Evolutionary conservation across 2,329 filamentous ascomycete genomes (phyloP).

Genomic region (Fusarium nodosum): DNA sequence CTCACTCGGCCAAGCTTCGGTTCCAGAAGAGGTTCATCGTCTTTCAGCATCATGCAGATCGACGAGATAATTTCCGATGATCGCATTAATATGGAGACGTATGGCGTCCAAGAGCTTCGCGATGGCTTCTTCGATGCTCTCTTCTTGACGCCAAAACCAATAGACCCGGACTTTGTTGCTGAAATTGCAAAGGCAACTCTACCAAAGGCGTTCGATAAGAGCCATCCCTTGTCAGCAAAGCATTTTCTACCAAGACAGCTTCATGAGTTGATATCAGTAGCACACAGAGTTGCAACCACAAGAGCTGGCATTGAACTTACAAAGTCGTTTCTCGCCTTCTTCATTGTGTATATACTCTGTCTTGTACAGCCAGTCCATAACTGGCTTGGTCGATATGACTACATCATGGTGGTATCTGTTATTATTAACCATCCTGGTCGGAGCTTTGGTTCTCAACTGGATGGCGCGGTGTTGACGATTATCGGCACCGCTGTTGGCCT

Average conservation of each 20-base stretch:
- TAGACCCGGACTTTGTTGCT: constrained; percentile 57
- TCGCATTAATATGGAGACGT: constrained; percentile 57
- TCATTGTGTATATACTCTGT: constrained; percentile 68
- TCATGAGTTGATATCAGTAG: constrained; percentile 59
- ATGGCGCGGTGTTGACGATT: constrained; percentile 67
- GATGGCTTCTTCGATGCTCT: constrained; percentile 64
- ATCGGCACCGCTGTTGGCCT: constrained; percentile 67
- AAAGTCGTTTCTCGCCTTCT: constrained; percentile 69
- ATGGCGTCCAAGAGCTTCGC: constrained; percentile 60
- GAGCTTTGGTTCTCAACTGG: constrained; percentile 68
- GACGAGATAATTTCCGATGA: constrained; percentile 54
- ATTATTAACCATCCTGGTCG: constrained; percentile 70
- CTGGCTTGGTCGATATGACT: constrained; percentile 68
- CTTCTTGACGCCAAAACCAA: constrained; percentile 60
- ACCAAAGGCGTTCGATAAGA: constrained; percentile 62
- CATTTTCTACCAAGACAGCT: constrained; percentile 64
- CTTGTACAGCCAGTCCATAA: constrained; percentile 62
- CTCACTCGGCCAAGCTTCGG: constrained; percentile 41
- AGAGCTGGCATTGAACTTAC: constrained; percentile 64
- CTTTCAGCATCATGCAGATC: constrained; percentile 53
- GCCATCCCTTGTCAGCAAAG: constrained; percentile 61
- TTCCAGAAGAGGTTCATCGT: constrained; percentile 47
- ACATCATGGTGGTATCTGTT: constrained; percentile 69
- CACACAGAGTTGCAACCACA: constrained; percentile 60
- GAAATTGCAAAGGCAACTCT: constrained; percentile 60